Evolutionary conservation across 2,329 filamentous ascomycete genomes (phyloP).

Genomic region (Colletotrichum tanaceti): DNA sequence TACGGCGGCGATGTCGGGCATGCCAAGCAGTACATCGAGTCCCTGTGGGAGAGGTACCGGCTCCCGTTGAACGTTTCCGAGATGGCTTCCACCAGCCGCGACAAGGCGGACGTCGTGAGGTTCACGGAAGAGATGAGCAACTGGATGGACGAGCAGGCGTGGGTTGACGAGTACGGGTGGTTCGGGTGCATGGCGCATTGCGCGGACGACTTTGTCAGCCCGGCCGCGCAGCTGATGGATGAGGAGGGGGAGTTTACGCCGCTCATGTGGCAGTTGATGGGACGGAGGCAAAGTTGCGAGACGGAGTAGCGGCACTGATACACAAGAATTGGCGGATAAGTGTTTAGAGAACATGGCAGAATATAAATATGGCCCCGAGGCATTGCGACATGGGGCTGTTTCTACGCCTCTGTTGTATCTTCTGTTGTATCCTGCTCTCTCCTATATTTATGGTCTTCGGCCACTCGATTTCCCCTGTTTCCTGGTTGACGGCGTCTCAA

Average conservation of each 20-base stretch:
- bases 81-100: conserved; percentile 54
- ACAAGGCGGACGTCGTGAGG: conserved; percentile 50
- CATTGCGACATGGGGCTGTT: too few relatives aligned
- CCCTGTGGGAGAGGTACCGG: conserved; percentile 51
- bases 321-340: too few relatives aligned
- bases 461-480: too few relatives aligned
- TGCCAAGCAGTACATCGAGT: conserved; percentile 52
- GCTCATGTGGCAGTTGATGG: conserved; percentile 42
- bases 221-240: conserved; percentile 59
- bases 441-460: too few relatives aligned
- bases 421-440: too few relatives aligned
- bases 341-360: too few relatives aligned
- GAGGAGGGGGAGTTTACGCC: conserved; percentile 53
- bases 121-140: conserved; percentile 55
- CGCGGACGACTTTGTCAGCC: conserved; percentile 59
- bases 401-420: too few relatives aligned
- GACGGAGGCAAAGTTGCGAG: background rate
- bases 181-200: conserved; percentile 57
- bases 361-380: too few relatives aligned
- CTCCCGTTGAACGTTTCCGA: conserved; percentile 55
- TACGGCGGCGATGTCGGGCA: conserved; percentile 51
- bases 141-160: conserved; percentile 57
- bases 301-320: too few relatives aligned
- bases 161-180: conserved; percentile 57
- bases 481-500: too few relatives aligned